phyloP scores from a whole-genome alignment of 2,329 filamentous ascomycete genomes.

The Trichoderma endophyticum region DNA sequence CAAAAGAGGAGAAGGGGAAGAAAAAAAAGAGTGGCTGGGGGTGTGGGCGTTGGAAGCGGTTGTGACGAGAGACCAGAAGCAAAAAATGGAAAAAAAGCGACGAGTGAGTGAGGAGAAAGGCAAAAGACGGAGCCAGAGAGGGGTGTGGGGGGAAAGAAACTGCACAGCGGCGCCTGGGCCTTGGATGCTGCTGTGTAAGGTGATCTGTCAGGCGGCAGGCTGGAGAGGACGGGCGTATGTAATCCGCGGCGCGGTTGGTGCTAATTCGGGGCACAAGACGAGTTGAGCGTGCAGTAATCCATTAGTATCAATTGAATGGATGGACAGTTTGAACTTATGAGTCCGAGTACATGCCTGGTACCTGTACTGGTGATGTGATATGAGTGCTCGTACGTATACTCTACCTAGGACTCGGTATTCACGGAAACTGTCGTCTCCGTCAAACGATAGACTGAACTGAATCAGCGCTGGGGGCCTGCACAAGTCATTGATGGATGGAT shows the following conservation, averaged over 20 bases:
- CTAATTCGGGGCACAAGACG: not conserved
- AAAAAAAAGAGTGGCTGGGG: slow-evolving; percentile 18
- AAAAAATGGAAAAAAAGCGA: not conserved
- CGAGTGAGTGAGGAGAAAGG: not conserved
- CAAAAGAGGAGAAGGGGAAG: slow-evolving; percentile 5
- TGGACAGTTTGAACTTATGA: no score
- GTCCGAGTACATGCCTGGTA: no score
- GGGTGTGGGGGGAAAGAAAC: slow-evolving; percentile 16
- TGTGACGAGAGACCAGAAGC: not conserved
- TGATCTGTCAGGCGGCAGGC: slow-evolving; percentile 18
- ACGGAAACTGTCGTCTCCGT: no score
- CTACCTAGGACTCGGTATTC: no score
- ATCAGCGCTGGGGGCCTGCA: not conserved
- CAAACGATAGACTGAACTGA: not conserved
- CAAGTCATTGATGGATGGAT: not conserved
- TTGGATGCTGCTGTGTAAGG: slow-evolving; percentile 8
- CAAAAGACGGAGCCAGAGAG: not conserved
- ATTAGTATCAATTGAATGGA: no score
- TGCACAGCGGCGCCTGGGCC: not conserved
- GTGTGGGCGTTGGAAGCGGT: slow-evolving; percentile 1
- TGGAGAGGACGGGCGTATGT: slow-evolving; percentile 13
- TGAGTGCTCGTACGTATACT: no score
- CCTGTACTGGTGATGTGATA: not conserved
- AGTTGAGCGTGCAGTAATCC: not conserved
- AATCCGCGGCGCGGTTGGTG: not conserved